Percentiles rank a stretch among this genome's conserved stretches.
Conservation (phyloP, 805 yeast species). For the Wickerhamiella nectarea region DNA sequence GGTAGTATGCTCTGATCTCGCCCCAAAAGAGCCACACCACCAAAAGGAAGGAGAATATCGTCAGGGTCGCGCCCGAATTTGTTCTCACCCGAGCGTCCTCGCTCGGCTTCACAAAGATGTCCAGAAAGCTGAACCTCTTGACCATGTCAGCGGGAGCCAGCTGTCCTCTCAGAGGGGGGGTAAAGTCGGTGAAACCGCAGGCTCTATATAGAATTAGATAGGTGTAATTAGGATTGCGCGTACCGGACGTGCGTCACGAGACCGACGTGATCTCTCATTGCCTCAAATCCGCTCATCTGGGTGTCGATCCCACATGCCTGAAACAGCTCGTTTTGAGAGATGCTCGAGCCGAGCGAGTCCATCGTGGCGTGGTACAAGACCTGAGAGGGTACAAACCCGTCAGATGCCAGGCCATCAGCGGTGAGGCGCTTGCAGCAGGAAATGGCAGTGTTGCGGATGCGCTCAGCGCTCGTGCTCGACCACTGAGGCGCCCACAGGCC, state of each 20-base stretch:
- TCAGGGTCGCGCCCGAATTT: slow-evolving; percentile 78
- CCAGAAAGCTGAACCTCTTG: slow-evolving; percentile 26
- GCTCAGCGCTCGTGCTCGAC: slow-evolving; percentile 6
- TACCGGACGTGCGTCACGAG: slow-evolving; percentile 23
- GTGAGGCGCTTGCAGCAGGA: slow-evolving; percentile 16
- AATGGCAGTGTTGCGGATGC: slow-evolving; percentile 19
- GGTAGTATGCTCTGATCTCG: slow-evolving; percentile 66
- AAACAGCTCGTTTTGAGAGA: slow-evolving; percentile 23
- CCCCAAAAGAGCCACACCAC: slow-evolving; percentile 49
- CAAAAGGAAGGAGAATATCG: slow-evolving; percentile 51
- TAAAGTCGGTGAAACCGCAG: not conserved
- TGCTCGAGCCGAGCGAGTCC: slow-evolving; percentile 14
- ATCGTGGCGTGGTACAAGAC: slow-evolving; percentile 23
- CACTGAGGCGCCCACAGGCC: not conserved
- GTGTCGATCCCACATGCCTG: slow-evolving; percentile 18
- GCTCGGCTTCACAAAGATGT: slow-evolving; percentile 87
- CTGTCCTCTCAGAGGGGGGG: not conserved
- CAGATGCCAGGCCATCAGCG: slow-evolving; percentile 20
- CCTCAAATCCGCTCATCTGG: slow-evolving; percentile 17
- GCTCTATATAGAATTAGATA: not conserved
- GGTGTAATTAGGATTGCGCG: slow-evolving; percentile 1
- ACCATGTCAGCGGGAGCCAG: slow-evolving; percentile 7
- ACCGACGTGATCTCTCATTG: slow-evolving; percentile 25
- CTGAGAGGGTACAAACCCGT: slow-evolving; percentile 27
- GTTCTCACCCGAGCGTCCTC: slow-evolving; percentile 88